Evolutionary conservation across 805 yeast genomes (phyloP), one percentile per base, ranked within the genome.

Genomic region (Hanseniaspora occidentalis): DNA sequence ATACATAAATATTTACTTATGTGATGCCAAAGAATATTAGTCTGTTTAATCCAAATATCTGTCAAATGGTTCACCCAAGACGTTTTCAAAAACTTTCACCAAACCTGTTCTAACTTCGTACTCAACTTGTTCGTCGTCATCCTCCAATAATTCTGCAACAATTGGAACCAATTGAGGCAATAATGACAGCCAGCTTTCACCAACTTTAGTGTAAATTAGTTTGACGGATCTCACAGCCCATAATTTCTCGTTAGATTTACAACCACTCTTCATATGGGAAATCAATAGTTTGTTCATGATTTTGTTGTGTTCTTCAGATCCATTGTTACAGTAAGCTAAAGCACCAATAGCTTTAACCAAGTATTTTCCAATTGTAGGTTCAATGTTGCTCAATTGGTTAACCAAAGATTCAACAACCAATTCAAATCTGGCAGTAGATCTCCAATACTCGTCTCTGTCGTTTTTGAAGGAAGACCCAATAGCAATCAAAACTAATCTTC

Each of bases 391-490:
- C 47, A 88, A 65, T 64, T 86, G 96, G 19, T 62, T 62, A 43
- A 82, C 64, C 46, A 92, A 67, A 3, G 81, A 71, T 29, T 60
- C 68, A 13, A 79, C 70, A 20, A 86, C 70, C 39, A 75, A 62
- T 31, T 82, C 94, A 56, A 85, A 92, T 56, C 98, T 75, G 20
- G 85, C 74, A 39, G 79, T 80, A 35, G 85, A 76, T 43, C 82
- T 79, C 99, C 99, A 92, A 64, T 84, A 92, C 53, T 92, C 98
- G 51, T 83, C 95, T 54, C 79, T 84, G 54, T 89, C 96, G 53
- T 77, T 80, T 52, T 79, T 83, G 66, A 92, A 86, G 1, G 96
- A 81, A 1, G 84, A 70, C 0, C 79, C 73, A 47, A 92, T 64
- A 0, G 95, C 77, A 47, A 73, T 77, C 40, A 86, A 64, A 17